Evolutionary conservation across 2,329 filamentous ascomycete species (phyloP).

Genomic region (Venturia aucupariae): DNA sequence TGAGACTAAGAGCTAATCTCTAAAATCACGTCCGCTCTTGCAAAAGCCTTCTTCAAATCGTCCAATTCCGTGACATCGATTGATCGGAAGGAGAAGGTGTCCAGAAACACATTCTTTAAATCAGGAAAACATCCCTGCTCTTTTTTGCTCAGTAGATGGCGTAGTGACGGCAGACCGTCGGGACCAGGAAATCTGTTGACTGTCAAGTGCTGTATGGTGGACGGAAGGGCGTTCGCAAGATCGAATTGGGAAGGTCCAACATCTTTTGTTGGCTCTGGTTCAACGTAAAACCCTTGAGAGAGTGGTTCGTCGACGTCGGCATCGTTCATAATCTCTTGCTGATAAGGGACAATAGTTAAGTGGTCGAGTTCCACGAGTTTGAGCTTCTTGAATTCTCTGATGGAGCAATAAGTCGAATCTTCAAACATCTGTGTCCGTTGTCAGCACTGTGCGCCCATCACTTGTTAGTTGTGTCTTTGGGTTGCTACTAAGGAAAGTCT

Average conservation of each 20-base stretch:
- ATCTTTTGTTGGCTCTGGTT: not conserved
- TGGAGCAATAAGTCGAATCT: not conserved
- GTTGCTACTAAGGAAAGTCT: not conserved
- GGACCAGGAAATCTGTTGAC: not conserved
- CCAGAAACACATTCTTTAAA: not conserved
- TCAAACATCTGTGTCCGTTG: not conserved
- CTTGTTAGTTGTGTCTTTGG: not conserved
- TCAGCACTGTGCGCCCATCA: not conserved
- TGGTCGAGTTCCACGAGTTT: not conserved
- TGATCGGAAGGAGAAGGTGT: no score
- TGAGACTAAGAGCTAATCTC: not conserved
- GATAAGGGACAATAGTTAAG: not conserved
- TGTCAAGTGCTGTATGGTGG: constrained; percentile 4
- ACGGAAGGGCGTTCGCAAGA: not conserved
- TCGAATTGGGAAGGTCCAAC: not conserved
- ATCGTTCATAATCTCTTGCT: not conserved
- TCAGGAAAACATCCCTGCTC: not conserved
- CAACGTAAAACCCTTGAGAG: not conserved
- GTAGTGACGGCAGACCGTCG: not conserved
- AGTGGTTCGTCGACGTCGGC: not conserved
- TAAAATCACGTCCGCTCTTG: not conserved
- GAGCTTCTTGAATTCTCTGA: constrained; percentile 2
- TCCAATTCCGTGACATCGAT: not conserved
- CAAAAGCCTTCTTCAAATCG: not conserved
- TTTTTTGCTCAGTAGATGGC: not conserved